A percentile compares a stretch with the other conserved stretches of the same genome.
Conservation (phyloP, 768 basidiomycete species). For the Pleurotus platypus region DNA sequence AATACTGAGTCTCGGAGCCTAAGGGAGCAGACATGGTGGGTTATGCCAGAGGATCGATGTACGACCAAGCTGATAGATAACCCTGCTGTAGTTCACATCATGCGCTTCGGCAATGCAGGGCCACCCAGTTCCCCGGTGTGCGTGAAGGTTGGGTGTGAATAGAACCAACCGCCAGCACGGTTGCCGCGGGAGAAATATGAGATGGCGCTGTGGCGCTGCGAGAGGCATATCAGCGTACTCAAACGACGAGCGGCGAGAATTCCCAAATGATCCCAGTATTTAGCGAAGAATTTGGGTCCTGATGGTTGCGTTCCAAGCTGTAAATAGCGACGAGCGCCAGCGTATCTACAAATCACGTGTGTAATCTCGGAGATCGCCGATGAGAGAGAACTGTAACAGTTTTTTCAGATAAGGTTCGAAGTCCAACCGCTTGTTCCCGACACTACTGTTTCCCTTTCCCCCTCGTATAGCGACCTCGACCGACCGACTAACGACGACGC, state of each 20-base stretch:
- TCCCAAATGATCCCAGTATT: too few relatives aligned
- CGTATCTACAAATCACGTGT: neutral
- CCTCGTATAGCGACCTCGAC: constrained; percentile 21
- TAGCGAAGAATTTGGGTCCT: too few relatives aligned
- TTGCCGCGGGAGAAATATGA: constrained; percentile 1
- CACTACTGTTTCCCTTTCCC: constrained; percentile 23
- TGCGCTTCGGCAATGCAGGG: neutral
- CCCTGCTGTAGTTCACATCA: neutral
- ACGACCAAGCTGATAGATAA: too few relatives aligned
- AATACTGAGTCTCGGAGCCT: constrained; percentile 32
- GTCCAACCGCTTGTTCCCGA: constrained; percentile 15
- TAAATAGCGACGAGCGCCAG: too few relatives aligned
- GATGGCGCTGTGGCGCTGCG: neutral
- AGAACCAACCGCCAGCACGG: neutral
- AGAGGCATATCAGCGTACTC: neutral
- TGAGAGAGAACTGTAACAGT: constrained; percentile 31
- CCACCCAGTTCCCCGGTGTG: neutral
- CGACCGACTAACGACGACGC: constrained; percentile 43
- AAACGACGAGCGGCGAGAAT: too few relatives aligned
- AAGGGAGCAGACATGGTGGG: neutral
- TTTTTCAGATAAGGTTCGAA: constrained; percentile 45
- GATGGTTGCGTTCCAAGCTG: too few relatives aligned
- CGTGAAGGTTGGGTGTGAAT: constrained; percentile 5
- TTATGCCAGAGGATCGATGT: neutral
- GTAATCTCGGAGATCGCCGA: neutral